A percentile compares a stretch with the other conserved stretches of the same genome.
Conservation (phyloP, 1,139 yeast species). For the Pichia sp. region DNA sequence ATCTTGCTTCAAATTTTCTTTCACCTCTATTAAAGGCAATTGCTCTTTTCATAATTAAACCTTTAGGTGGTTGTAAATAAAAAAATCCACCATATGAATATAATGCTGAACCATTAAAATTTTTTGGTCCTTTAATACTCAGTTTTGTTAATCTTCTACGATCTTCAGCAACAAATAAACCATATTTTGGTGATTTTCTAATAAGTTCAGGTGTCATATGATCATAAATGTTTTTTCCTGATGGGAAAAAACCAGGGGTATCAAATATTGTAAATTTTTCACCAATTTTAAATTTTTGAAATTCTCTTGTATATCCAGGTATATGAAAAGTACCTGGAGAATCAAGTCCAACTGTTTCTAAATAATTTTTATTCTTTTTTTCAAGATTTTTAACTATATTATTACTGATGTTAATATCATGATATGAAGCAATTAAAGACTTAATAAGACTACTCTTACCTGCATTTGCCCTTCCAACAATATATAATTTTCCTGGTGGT, state of each 20-base stretch:
- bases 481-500: conserved; percentile 41
- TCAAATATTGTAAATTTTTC: conserved; percentile 33
- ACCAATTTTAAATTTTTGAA: conserved; percentile 33
- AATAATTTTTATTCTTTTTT: conserved; percentile 15
- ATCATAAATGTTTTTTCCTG: conserved; percentile 32
- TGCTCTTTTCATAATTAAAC: conserved; percentile 40
- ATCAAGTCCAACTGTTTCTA: conserved; percentile 3
- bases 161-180: conserved; percentile 9
- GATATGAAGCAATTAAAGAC: conserved; percentile 28
- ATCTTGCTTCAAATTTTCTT: conserved; percentile 32
- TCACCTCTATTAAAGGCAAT: conserved; percentile 27
- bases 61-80: conserved; percentile 41
- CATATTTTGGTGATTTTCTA: conserved; percentile 37
- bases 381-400: conserved; percentile 14
- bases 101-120: conserved; percentile 22
- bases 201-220: conserved; percentile 31
- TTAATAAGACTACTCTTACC: conserved; percentile 70
- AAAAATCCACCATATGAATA: conserved; percentile 58
- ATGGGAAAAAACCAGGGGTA: conserved; percentile 49
- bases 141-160: conserved; percentile 9
- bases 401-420: conserved; percentile 20
- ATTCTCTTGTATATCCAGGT: conserved; percentile 54
- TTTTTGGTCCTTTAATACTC: conserved; percentile 15
- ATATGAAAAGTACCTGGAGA: conserved; percentile 39
- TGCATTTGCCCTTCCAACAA: conserved; percentile 68